Evolutionary conservation across 192 early-diverging fungal genomes (phyloP), one percentile per base, ranked within the genome.

Genomic region (Backusella psychrophila): DNA sequence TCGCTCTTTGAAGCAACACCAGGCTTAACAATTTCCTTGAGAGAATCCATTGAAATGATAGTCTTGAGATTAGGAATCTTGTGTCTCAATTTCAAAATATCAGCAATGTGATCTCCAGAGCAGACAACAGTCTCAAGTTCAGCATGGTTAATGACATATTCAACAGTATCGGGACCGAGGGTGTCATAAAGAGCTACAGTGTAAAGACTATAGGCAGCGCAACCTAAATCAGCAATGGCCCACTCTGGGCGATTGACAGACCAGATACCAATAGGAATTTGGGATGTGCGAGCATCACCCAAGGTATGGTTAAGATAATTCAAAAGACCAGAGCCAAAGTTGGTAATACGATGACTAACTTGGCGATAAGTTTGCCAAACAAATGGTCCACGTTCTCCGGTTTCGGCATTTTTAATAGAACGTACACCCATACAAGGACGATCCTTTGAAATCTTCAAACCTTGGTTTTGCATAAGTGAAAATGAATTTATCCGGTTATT

Each of bases 181-280:
- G 95, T 96, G 78, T 98, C 96, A 81, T 96, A 96, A 39, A 97
- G 84, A 6, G 96, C 90, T 12, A 97, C 95, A 5, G 87, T 83
- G 70, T 86, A 87, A 41, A 91, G 69, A 70, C 86, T 88, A 72
- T 94, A 91, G 52, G 88, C 86, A 39, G 89, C 78, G 26, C 89
- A 86, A 1, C 84, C 95, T 49, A 88, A 85, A 74, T 94, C 91
- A 14, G 90, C 77, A 69, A 96, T 87, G 17, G 86, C 80, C 92
- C 94, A 96, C 74, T 94, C 93, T 17, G 91, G 86, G 5, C 92
- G 85, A 84, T 95, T 96, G 77, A 86, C 80, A 8, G 93, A 77
- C 85, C 93, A 95, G 69, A 97, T 84, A 46, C 91, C 94, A 44
- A 94, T 70, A 66, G 78, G 78, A 3, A 83, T 66, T 14, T 42